Evolutionary conservation across 768 basidiomycete genomes (phyloP).

Genomic region (Pulveroboletus sp.): DNA sequence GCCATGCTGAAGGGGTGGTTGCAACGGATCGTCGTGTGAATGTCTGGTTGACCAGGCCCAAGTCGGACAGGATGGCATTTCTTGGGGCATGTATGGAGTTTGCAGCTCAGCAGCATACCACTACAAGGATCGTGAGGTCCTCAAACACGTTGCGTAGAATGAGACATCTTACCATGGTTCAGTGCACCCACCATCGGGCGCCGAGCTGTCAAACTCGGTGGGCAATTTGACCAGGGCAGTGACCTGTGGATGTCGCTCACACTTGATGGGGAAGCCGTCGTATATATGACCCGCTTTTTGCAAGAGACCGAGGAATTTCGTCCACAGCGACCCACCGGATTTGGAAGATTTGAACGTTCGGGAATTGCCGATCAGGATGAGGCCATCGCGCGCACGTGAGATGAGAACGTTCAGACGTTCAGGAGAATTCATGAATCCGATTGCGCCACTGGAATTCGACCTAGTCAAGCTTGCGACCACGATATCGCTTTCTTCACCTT

Average conservation of each 20-base stretch:
- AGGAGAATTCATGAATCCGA: conserved; percentile 66
- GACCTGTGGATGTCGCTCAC: conserved; percentile 48
- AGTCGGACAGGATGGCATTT: conserved; percentile 55
- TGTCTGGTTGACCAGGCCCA: conserved; percentile 41
- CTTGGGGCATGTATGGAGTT: conserved; percentile 50
- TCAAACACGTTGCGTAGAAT: neutral
- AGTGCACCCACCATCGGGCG: conserved; percentile 61
- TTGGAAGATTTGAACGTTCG: conserved; percentile 45
- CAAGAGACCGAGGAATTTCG: conserved; percentile 8
- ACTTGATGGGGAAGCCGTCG: conserved; percentile 48
- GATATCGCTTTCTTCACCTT: conserved; percentile 68
- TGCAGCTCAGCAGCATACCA: conserved; percentile 45
- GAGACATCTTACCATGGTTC: conserved; percentile 47
- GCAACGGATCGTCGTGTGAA: conserved; percentile 39
- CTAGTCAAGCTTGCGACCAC: conserved; percentile 57
- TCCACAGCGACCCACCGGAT: conserved; percentile 16
- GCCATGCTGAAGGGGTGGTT: conserved; percentile 29
- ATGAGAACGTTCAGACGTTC: conserved; percentile 67
- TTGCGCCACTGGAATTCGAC: conserved; percentile 51
- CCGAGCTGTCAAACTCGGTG: conserved; percentile 47
- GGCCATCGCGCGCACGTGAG: conserved; percentile 60
- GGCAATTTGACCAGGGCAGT: conserved; percentile 37
- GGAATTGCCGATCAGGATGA: conserved; percentile 63
- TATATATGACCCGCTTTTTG: conserved; percentile 8
- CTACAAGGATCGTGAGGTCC: conserved; percentile 29